These are phyloP conservation scores for Fomes fomentarius DNA, from an alignment of 1,284 basidiomycete genomes.

Conservation along the genomic window DNA sequence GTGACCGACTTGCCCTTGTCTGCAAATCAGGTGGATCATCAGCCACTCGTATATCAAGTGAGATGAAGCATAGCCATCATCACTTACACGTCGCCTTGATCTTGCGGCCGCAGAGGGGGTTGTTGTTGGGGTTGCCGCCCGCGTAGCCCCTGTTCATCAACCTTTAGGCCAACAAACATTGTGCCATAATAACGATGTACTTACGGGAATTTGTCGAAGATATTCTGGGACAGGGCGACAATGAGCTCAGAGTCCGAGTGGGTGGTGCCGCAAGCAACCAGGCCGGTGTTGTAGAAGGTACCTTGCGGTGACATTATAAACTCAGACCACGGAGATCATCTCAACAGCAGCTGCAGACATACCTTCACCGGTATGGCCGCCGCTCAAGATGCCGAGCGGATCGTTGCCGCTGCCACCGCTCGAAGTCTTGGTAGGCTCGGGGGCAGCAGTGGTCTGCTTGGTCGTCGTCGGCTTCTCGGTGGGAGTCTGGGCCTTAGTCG, in stretches of 20 bases:
- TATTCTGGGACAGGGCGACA: constrained; percentile 56
- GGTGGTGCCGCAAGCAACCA: constrained; percentile 71
- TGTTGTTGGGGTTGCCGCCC: constrained; percentile 60
- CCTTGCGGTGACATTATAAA: too few relatives aligned
- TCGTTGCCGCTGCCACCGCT: constrained; percentile 16
- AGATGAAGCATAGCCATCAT: constrained; percentile 4
- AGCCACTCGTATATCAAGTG: not conserved
- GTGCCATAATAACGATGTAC: constrained; percentile 25
- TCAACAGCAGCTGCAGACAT: constrained; percentile 6
- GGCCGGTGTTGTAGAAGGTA: constrained; percentile 62
- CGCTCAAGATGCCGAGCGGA: constrained; percentile 40
- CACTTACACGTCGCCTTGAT: constrained; percentile 53
- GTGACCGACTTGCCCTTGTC: constrained; percentile 53
- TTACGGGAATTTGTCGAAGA: constrained; percentile 69
- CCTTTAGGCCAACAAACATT: not conserved
- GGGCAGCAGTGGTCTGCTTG: constrained; percentile 8
- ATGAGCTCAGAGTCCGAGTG: constrained; percentile 60
- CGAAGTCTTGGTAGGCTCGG: constrained; percentile 3
- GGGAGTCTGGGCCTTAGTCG: constrained; percentile 32
- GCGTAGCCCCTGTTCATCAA: constrained; percentile 46
- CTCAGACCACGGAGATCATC: too few relatives aligned
- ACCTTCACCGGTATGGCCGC: constrained; percentile 57
- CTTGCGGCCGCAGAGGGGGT: constrained; percentile 60
- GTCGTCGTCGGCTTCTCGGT: constrained; percentile 32
- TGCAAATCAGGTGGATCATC: constrained; percentile 27